Evolutionary conservation across 805 yeast species (phyloP), one percentile per base, ranked within the genome.

Genomic region (Barnettozyma californica): DNA sequence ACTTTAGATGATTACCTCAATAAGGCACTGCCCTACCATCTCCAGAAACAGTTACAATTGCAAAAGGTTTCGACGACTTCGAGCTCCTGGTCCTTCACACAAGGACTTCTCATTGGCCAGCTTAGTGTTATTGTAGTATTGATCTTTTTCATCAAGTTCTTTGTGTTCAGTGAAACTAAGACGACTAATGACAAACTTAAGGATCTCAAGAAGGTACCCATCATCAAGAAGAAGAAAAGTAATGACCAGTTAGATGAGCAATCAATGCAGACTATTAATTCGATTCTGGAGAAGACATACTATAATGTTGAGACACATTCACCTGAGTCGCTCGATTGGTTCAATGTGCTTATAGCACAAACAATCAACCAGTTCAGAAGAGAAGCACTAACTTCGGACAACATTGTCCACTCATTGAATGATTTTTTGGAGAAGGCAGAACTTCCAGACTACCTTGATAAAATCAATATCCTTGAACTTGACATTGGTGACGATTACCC

Each of bases 401-500:
- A 89, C 62, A 85, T 94, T 23, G 81, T 91, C 52, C 84, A 86
- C 54, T 82, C 90, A 1, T 70, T 94, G 44, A 83, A 87, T 58
- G 80, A 77, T 44, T 80, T 87, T 45, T 70, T 92, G 41, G 68
- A 68, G 10, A 64, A 65, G 7, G 79, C 83, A 54, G 78, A 78
- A 20, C 66, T 87, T 21, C 96, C 97, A 1, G 91, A 84, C 47
- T 92, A 83, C 64, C 65, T 94, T 43, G 97, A 84, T 61, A 76
- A 78, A 21, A 82, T 94, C 37, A 77, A 77, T 51, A 80, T 94
- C 43, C 86, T 91, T 1, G 97, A 92, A 59, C 81, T 94, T 23
- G 92, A 90, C 58, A 83, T 94, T 49, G 99, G 99, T 31, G 87
- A 89, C 62, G 97, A 91, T 65, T 94, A 84, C 63, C 99, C 99